Conservation (phyloP, 2,329 filamentous ascomycete genomes). For the Monosporascus sp. region DNA sequence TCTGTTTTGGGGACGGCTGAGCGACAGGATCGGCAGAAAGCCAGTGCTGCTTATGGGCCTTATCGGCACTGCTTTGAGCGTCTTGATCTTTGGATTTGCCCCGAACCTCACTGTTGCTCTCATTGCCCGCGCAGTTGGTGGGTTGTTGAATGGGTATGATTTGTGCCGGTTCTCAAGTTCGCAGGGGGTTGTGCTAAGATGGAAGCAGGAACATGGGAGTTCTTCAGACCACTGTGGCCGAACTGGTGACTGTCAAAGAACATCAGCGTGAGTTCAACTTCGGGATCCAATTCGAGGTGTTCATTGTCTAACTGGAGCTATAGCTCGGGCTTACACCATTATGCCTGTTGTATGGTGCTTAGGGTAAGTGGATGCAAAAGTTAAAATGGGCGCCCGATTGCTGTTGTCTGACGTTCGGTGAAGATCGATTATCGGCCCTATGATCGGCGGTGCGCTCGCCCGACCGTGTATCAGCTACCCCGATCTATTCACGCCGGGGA, state of each 20-base stretch:
- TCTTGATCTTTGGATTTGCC: conserved; percentile 87
- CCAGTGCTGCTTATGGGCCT: conserved; percentile 88
- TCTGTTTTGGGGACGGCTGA: conserved; percentile 87
- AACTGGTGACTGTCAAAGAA: conserved; percentile 87
- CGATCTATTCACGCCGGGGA: conserved; percentile 61
- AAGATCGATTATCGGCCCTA: conserved; percentile 85
- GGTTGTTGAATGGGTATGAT: conserved; percentile 81
- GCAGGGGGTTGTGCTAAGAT: conserved; percentile 20
- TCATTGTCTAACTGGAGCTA: conserved; percentile 20
- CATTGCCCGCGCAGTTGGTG: conserved; percentile 81
- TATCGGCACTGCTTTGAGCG: conserved; percentile 84
- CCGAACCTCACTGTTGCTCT: conserved; percentile 76
- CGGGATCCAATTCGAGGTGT: not conserved
- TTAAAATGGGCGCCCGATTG: not conserved
- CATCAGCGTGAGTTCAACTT: conserved; percentile 66
- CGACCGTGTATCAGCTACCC: conserved; percentile 82
- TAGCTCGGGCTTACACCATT: conserved; percentile 88
- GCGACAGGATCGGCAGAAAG: conserved; percentile 87
- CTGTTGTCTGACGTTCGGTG: conserved; percentile 23
- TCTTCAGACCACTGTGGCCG: conserved; percentile 88
- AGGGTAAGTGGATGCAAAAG: conserved; percentile 49
- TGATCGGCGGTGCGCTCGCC: conserved; percentile 84
- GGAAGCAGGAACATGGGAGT: conserved; percentile 78
- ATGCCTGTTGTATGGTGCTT: conserved; percentile 99
- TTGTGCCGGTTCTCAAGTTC: conserved; percentile 14